Evolutionary conservation across 2,329 filamentous ascomycete genomes (phyloP), one percentile per base, ranked within the genome.

Genomic region (Exophiala mesophila): DNA sequence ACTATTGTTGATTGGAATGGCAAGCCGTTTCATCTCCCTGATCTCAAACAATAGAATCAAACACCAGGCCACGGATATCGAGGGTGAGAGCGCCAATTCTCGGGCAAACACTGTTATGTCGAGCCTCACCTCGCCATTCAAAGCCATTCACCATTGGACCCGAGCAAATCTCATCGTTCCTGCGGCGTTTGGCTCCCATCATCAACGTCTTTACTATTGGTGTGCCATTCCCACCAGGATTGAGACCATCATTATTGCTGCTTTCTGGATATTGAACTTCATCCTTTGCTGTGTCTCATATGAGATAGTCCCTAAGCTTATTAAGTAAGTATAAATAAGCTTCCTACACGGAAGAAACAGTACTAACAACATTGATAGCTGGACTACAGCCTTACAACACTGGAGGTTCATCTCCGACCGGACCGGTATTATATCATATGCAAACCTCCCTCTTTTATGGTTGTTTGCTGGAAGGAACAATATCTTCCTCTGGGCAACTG

Each of bases 381-480:
- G 41, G 16, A 50, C 52, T n/a, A 31, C 37, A 10, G 26, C 44
- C 7, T 31, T 41, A 13, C 72, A 77, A 49, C 41, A 70, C 3
- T 59, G 68, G 47, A 74, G 79, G 1, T 82, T 80, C 41, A 66
- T 78, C 0, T 75, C 77, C 0, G 79, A 83, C 47, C 72, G 82
- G 7, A 80, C 79, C 0, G 80, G 81, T 0, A 73, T 81, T 21
- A 69, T 85, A 17, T 75, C 78, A 0, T 76, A 80, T 51, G 76
- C 75, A 3, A 82, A 82, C 49, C 70, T 85, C 5, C 77, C 79
- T 0, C 55, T 82, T 2, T 63, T 84, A 0, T 84, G 80, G 79
- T 59, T 85, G 0, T 85, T 85, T 50, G 77, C 75, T 0, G 76
- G 77, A 56, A 69, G 82, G 7, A 86, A 85, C 48, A 83, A 85